phyloP scores from a whole-genome alignment of 2,329 filamentous ascomycete species.

The Penicillium sp. region DNA sequence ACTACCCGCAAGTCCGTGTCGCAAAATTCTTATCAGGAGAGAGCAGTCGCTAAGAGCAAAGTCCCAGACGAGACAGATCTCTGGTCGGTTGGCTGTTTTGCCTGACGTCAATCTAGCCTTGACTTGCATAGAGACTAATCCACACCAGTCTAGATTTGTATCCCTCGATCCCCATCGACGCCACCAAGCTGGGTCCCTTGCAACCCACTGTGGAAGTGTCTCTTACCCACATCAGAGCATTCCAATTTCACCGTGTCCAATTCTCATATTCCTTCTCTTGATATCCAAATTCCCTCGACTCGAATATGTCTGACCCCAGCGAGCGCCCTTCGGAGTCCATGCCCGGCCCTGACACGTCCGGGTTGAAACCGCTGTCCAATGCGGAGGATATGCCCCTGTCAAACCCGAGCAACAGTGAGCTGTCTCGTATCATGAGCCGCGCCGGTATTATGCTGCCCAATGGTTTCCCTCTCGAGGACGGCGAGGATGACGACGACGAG shows the following conservation, averaged over 20 bases:
- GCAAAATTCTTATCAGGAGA: slow-evolving; percentile 19
- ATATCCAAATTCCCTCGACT: not conserved
- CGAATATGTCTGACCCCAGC: slow-evolving; percentile 29
- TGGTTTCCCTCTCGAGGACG: slow-evolving; percentile 27
- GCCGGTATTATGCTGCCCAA: slow-evolving; percentile 26
- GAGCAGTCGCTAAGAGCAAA: not conserved
- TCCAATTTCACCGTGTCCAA: slow-evolving; percentile 5
- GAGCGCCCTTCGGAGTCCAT: slow-evolving; percentile 29
- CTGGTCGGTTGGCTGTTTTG: not conserved
- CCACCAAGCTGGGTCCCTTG: slow-evolving; percentile 17
- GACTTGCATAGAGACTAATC: slow-evolving; percentile 18
- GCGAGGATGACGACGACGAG: slow-evolving; percentile 31
- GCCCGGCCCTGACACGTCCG: slow-evolving; percentile 20
- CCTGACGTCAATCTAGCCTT: not conserved
- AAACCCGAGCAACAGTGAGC: slow-evolving; percentile 24
- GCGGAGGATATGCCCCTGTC: slow-evolving; percentile 26
- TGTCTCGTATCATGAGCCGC: slow-evolving; percentile 28
- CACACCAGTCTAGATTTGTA: slow-evolving; percentile 22
- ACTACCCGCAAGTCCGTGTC: slow-evolving; percentile 2
- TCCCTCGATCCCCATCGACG: slow-evolving; percentile 18
- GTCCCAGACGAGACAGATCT: not conserved
- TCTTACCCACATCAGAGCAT: slow-evolving; percentile 7
- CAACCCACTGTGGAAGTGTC: slow-evolving; percentile 6
- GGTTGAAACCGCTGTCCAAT: slow-evolving; percentile 31
- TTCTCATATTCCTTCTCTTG: not conserved